These are phyloP conservation scores for Termitomyces sp. DNA, from an alignment of 768 basidiomycete genomes.

Conservation along the genomic window DNA sequence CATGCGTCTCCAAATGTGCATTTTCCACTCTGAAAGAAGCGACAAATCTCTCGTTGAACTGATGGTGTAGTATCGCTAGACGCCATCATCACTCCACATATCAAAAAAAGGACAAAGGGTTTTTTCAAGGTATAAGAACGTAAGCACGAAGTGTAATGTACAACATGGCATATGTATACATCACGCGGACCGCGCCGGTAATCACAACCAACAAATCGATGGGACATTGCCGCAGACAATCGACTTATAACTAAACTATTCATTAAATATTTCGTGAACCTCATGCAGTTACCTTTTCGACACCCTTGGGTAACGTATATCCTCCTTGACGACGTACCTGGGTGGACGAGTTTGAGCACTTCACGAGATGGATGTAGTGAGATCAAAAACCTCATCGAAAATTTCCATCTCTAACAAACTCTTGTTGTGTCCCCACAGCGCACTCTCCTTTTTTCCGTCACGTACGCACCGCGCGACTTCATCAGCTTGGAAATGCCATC, in stretches of 20 bases:
- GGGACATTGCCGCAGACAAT: not conserved
- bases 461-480: slow-evolving; percentile 77
- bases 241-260: too few species aligned
- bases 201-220: not conserved
- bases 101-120: not conserved
- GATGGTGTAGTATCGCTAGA: not conserved
- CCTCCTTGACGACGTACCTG: slow-evolving; percentile 66
- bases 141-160: too few species aligned
- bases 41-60: slow-evolving; percentile 5
- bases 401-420: slow-evolving; percentile 77
- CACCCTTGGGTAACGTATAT: slow-evolving; percentile 56
- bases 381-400: slow-evolving; percentile 67
- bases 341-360: not conserved
- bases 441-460: slow-evolving; percentile 70
- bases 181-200: too few species aligned
- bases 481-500: slow-evolving; percentile 86
- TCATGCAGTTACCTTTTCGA: slow-evolving; percentile 41
- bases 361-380: not conserved
- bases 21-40: slow-evolving; percentile 5
- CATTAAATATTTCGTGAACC: not conserved
- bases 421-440: slow-evolving; percentile 72
- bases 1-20: slow-evolving; percentile 10
- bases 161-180: too few species aligned
- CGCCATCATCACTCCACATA: not conserved
- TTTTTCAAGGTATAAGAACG: not conserved